A percentile compares a stretch with the other conserved stretches of the same genome.
phyloP scores from a whole-genome alignment of 169 alveolate species.

The Plasmodium sp. region DNA sequence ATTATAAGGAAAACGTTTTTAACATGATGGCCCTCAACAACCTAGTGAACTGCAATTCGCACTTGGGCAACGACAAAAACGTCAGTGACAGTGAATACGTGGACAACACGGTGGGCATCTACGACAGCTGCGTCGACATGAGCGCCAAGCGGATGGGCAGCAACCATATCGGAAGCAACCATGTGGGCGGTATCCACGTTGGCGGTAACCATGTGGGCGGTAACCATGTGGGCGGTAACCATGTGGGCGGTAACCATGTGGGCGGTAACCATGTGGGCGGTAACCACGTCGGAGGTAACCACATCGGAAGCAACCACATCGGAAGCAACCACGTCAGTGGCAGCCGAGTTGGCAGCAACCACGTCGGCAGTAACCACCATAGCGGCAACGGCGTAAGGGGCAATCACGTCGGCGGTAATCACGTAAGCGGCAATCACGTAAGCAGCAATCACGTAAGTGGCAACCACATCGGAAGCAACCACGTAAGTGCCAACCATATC shows the following conservation, averaged over 20 bases:
- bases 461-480: not conserved
- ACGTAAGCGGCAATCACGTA: not conserved
- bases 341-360: not conserved
- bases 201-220: not conserved
- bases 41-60: slow-evolving; percentile 9
- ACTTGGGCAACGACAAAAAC: not conserved
- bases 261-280: not conserved
- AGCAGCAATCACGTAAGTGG: no score
- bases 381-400: not conserved
- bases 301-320: not conserved
- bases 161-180: not conserved
- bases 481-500: not conserved
- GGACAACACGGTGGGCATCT: not conserved
- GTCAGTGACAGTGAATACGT: not conserved
- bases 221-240: not conserved
- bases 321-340: not conserved
- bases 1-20: slow-evolving; percentile 41
- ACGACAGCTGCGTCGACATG: not conserved
- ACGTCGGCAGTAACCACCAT: not conserved
- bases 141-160: not conserved
- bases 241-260: not conserved
- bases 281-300: not conserved
- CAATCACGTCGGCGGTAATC: not conserved
- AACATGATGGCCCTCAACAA: slow-evolving; percentile 29
- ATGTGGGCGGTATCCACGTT: not conserved